These are phyloP conservation scores for Ceratocystiopsis minuta DNA, from an alignment of 2,329 filamentous ascomycete species.

Conservation along the genomic window DNA sequence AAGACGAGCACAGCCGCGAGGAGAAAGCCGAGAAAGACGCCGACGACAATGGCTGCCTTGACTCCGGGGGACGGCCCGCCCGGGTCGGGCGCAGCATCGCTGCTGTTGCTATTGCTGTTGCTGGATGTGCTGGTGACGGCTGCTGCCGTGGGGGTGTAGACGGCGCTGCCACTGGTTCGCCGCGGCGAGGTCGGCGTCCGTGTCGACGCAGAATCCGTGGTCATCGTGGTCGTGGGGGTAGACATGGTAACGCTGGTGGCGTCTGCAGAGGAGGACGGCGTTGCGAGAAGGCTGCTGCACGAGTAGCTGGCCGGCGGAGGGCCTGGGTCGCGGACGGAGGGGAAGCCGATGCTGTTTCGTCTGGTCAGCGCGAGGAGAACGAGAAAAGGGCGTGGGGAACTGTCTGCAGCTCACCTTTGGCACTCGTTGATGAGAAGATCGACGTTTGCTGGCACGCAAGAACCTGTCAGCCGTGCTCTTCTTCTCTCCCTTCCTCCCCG, in stretches of 20 bases:
- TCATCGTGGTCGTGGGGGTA: too few relatives aligned
- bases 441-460: constrained; percentile 27
- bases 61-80: constrained; percentile 18
- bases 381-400: too few relatives aligned
- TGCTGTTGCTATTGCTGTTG: too few relatives aligned
- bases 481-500: too few relatives aligned
- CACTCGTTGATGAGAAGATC: constrained; percentile 33
- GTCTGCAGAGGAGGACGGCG: too few relatives aligned
- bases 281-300: constrained; percentile 11
- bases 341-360: constrained; percentile 14
- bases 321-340: constrained; percentile 17
- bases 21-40: constrained; percentile 20
- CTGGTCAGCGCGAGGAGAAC: not conserved
- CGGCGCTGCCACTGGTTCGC: too few relatives aligned
- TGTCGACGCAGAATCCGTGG: too few relatives aligned
- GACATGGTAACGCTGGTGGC: too few relatives aligned
- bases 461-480: too few relatives aligned
- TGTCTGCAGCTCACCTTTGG: constrained; percentile 23
- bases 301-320: constrained; percentile 15
- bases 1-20: constrained; percentile 20
- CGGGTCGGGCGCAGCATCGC: too few relatives aligned
- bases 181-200: too few relatives aligned
- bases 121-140: not conserved
- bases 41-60: constrained; percentile 27
- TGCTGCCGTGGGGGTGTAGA: too few relatives aligned